phyloP scores from a whole-genome alignment of 2,329 filamentous ascomycete species.

The Hansfordia pulvinata region DNA sequence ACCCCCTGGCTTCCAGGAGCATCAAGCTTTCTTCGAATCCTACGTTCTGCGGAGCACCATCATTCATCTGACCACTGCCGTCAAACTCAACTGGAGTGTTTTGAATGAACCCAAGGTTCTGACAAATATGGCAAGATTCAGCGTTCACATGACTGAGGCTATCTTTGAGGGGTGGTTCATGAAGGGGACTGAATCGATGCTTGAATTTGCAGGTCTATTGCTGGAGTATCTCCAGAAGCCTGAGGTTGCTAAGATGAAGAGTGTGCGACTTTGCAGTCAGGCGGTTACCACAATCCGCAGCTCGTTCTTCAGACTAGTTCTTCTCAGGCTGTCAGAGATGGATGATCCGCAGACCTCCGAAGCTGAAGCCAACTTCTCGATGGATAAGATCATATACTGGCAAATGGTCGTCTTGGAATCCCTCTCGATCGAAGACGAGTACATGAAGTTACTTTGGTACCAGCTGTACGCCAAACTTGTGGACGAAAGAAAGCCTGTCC shows the following conservation, averaged over 20 bases:
- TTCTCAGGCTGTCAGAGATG: conserved; percentile 73
- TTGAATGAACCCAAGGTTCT: conserved; percentile 72
- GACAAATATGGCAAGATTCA: conserved; percentile 74
- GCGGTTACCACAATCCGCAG: conserved; percentile 63
- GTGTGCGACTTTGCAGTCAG: conserved; percentile 80
- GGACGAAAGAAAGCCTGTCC: conserved; percentile 51
- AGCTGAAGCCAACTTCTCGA: conserved; percentile 52
- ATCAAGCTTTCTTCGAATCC: conserved; percentile 90
- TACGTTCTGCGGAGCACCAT: conserved; percentile 70
- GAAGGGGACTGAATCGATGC: conserved; percentile 66
- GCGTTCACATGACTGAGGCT: conserved; percentile 71
- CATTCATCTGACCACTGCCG: conserved; percentile 51
- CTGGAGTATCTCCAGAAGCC: conserved; percentile 82
- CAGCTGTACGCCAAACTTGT: conserved; percentile 83
- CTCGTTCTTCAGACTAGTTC: conserved; percentile 64
- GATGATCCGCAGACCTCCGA: conserved; percentile 51
- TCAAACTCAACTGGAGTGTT: conserved; percentile 58
- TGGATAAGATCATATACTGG: conserved; percentile 88
- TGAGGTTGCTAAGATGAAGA: conserved; percentile 69
- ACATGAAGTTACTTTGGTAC: conserved; percentile 79
- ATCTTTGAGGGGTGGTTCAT: conserved; percentile 96
- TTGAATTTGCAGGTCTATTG: conserved; percentile 76
- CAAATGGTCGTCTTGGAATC: conserved; percentile 78
- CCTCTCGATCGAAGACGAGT: conserved; percentile 66
- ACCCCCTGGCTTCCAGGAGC: conserved; percentile 84